phyloP scores from a whole-genome alignment of 768 basidiomycete genomes.

The Hericium erinaceus region DNA sequence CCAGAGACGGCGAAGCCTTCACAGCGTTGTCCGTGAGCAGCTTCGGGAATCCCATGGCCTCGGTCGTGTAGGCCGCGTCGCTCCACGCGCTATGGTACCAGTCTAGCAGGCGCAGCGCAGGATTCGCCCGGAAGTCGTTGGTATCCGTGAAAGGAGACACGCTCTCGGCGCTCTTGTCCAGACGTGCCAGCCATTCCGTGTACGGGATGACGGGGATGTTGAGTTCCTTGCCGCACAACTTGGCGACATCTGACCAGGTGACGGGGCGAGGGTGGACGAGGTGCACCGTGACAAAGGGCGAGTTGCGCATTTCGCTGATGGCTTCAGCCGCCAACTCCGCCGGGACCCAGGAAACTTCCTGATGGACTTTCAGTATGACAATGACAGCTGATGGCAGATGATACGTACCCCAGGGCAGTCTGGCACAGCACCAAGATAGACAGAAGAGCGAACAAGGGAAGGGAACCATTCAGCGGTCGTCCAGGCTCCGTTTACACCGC shows the following conservation, averaged over 20 bases:
- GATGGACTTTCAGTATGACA: background rate
- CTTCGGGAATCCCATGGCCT: too few relatives aligned
- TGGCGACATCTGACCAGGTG: conserved; percentile 8
- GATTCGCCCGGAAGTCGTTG: conserved; percentile 4
- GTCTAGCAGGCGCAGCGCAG: conserved; percentile 11
- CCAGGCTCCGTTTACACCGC: conserved; percentile 1
- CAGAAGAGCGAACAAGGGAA: background rate
- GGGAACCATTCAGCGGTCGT: background rate
- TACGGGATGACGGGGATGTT: conserved; percentile 18
- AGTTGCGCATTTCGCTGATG: conserved; percentile 16
- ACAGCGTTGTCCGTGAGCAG: too few relatives aligned
- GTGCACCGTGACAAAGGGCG: conserved; percentile 10
- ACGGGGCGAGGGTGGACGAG: conserved; percentile 19
- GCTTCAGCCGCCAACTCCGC: conserved; percentile 16
- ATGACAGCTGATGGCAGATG: background rate
- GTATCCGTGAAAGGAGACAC: too few relatives aligned
- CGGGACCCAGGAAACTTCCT: conserved; percentile 17
- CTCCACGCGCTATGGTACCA: conserved; percentile 1
- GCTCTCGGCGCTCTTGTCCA: too few relatives aligned
- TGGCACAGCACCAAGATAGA: background rate
- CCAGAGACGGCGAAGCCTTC: too few relatives aligned
- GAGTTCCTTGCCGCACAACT: conserved; percentile 8
- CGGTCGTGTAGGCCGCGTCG: too few relatives aligned
- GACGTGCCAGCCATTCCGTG: conserved; percentile 16
- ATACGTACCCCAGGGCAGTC: background rate